Percentiles rank a stretch among this genome's conserved stretches.
phyloP scores from a whole-genome alignment of 805 yeast species.

The Brettanomyces naardenensis region DNA sequence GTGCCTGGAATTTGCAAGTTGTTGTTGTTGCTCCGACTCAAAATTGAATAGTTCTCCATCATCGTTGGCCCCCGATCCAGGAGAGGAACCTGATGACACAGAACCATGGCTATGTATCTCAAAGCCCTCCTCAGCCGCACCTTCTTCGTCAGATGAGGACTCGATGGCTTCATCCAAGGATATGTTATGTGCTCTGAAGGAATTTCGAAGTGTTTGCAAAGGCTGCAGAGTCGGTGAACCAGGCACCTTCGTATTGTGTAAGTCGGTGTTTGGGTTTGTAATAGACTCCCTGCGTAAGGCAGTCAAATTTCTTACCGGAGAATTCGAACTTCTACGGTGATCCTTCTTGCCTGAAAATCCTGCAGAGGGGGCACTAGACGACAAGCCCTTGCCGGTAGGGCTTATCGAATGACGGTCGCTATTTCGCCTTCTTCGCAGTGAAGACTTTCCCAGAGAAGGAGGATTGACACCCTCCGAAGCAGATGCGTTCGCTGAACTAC shows the following conservation, averaged over 20 bases:
- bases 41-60: conserved; percentile 25
- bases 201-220: conserved; percentile 23
- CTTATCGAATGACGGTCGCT: conserved; percentile 4
- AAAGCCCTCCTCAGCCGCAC: conserved; percentile 27
- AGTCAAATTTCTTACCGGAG: neutral
- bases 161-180: conserved; percentile 32
- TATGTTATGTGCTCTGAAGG: conserved; percentile 21
- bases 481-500: neutral
- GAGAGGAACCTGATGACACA: conserved; percentile 10
- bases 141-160: conserved; percentile 32
- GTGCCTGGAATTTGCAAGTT: conserved; percentile 7
- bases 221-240: conserved; percentile 26
- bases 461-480: neutral
- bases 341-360: neutral
- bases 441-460: neutral
- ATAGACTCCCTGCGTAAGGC: conserved; percentile 41
- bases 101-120: conserved; percentile 22
- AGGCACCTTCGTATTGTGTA: conserved; percentile 41
- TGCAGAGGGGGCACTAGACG: neutral
- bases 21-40: conserved; percentile 15
- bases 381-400: neutral
- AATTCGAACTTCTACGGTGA: neutral
- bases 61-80: conserved; percentile 31
- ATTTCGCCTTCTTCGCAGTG: conserved; percentile 8
- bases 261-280: conserved; percentile 35